These are phyloP conservation scores for Debaryomyces robertsiae DNA, from an alignment of 1,139 yeast genomes.

Conservation along the genomic window DNA sequence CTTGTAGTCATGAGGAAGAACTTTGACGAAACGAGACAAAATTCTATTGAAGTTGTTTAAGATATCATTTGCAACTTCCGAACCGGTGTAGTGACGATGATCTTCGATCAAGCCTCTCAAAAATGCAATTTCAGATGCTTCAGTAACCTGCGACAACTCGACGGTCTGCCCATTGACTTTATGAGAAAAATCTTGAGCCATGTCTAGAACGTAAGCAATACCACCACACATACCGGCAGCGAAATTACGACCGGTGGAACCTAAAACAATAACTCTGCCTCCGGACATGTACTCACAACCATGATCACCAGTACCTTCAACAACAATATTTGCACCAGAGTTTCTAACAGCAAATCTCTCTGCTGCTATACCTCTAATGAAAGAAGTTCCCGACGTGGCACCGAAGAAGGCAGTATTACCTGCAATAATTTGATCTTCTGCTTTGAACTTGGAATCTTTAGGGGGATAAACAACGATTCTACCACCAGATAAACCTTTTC, in stretches of 20 bases:
- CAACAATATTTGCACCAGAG: slow-evolving; percentile 96
- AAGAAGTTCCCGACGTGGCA: slow-evolving; percentile 94
- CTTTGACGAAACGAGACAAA: slow-evolving; percentile 89
- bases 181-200: slow-evolving; percentile 87
- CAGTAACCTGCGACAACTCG: slow-evolving; percentile 74
- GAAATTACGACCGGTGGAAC: slow-evolving; percentile 90
- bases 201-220: slow-evolving; percentile 93
- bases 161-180: slow-evolving; percentile 84
- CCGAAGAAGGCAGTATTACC: slow-evolving; percentile 99
- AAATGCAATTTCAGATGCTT: slow-evolving; percentile 92
- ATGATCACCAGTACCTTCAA: slow-evolving; percentile 97
- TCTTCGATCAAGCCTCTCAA: slow-evolving; percentile 92
- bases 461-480: slow-evolving; percentile 92
- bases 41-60: slow-evolving; percentile 85
- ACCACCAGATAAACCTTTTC: slow-evolving; percentile 97
- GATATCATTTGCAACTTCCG: slow-evolving; percentile 84
- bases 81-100: slow-evolving; percentile 91
- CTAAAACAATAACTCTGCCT: slow-evolving; percentile 93
- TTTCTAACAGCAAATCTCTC: slow-evolving; percentile 98
- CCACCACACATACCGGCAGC: slow-evolving; percentile 99
- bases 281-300: slow-evolving; percentile 99
- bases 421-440: slow-evolving; percentile 93
- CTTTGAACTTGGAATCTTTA: slow-evolving; percentile 75
- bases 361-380: slow-evolving; percentile 96
- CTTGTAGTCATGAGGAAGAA: slow-evolving; percentile 89